These are phyloP conservation scores for Lithospermum erythrorhizon DNA, from an alignment of 257 asterid genomes.

Conservation along the genomic window DNA sequence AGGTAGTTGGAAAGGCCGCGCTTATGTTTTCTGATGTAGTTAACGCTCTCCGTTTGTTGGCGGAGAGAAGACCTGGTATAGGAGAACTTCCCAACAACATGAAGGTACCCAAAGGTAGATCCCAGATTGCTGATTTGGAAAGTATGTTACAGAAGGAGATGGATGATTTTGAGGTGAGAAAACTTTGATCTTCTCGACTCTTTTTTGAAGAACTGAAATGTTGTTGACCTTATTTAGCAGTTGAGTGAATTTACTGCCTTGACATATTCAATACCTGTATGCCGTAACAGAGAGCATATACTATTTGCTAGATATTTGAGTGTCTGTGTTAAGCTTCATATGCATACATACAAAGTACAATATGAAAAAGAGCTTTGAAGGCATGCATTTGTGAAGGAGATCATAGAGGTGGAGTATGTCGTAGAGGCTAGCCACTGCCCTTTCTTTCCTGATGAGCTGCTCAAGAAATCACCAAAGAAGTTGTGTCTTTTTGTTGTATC, in stretches of 20 bases:
- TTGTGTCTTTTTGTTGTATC: neutral
- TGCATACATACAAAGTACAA: no score
- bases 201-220: no score
- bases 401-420: no score
- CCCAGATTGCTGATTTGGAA: slow-evolving; percentile 50
- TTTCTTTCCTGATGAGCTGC: neutral
- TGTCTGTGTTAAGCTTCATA: no score
- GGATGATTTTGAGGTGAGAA: slow-evolving; percentile 65
- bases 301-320: neutral
- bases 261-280: neutral
- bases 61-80: slow-evolving; percentile 32
- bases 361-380: neutral
- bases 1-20: slow-evolving; percentile 74
- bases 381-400: neutral
- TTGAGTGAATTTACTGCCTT: no score
- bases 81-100: slow-evolving; percentile 17
- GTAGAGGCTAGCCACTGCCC: neutral
- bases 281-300: neutral
- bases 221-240: no score
- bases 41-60: slow-evolving; percentile 44
- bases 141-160: slow-evolving; percentile 68
- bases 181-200: neutral
- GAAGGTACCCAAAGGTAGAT: slow-evolving; percentile 38
- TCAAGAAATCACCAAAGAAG: neutral
- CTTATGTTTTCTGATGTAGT: slow-evolving; percentile 76